Conservation (phyloP, 1,284 basidiomycete genomes). For the Gomphus sp. region DNA sequence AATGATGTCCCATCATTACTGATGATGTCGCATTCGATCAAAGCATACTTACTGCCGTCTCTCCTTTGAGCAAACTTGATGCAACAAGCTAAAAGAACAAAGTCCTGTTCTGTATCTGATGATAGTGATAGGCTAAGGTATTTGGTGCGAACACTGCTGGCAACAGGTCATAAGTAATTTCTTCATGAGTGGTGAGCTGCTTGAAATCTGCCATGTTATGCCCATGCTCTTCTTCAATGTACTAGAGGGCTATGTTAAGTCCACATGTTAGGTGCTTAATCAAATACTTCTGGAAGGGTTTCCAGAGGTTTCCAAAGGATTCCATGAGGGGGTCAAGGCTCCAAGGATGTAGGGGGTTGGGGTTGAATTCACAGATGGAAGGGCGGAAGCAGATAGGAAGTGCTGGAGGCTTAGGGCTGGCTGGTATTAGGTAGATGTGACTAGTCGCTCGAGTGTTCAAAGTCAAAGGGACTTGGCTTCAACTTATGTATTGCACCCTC, state of each 20-base stretch:
- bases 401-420: too few species aligned
- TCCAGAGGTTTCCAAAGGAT: too few species aligned
- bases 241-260: constrained; percentile 16
- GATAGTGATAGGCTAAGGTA: constrained; percentile 16
- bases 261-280: too few species aligned
- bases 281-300: too few species aligned
- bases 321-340: too few species aligned
- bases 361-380: too few species aligned
- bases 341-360: too few species aligned
- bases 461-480: too few species aligned
- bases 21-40: constrained; percentile 18
- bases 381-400: too few species aligned
- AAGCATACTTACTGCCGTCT: constrained; percentile 10
- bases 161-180: constrained; percentile 21
- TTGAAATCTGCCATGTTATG: constrained; percentile 11
- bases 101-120: constrained; percentile 18
- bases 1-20: constrained; percentile 19
- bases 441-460: too few species aligned
- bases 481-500: too few species aligned
- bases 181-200: constrained; percentile 10
- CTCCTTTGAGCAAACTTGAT: constrained; percentile 6
- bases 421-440: too few species aligned
- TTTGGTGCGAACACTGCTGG: constrained; percentile 22
- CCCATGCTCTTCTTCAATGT: constrained; percentile 15
- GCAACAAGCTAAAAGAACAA: constrained; percentile 14